Evolutionary conservation across 257 asterid genomes (phyloP).

Genomic region (Fraxinus pennsylvanica): DNA sequence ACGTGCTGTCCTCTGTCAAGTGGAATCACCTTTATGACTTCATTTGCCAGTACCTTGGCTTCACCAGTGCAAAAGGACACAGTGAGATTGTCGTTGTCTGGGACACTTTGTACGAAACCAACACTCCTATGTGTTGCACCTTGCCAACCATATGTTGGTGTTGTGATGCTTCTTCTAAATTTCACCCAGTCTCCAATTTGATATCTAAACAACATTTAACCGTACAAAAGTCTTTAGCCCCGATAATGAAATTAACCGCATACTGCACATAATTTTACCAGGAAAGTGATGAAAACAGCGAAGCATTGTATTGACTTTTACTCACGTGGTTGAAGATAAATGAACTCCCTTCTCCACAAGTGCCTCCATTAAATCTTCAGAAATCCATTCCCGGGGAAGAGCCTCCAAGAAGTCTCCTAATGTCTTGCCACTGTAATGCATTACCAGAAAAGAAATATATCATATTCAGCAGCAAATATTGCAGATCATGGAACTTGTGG

Average conservation of each 20-base stretch:
- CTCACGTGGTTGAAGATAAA: conserved; percentile 82
- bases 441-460: conserved; percentile 16
- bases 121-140: conserved; percentile 89
- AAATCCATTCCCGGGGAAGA: conserved; percentile 98
- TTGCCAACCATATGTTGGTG: conserved; percentile 91
- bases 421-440: conserved; percentile 80
- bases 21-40: conserved; percentile 88
- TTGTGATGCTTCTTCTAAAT: conserved; percentile 66
- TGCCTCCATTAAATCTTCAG: conserved; percentile 90
- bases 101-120: conserved; percentile 91
- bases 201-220: conserved; percentile 51
- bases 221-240: conserved; percentile 12
- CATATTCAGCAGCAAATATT: conserved; percentile 25
- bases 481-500: conserved; percentile 18
- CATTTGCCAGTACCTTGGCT: conserved; percentile 63
- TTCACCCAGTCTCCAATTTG: conserved; percentile 96
- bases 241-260: conserved; percentile 19
- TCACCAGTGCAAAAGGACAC: conserved; percentile 90
- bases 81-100: conserved; percentile 68
- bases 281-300: conserved; percentile 14
- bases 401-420: conserved; percentile 87
- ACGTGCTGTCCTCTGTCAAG: conserved; percentile 99
- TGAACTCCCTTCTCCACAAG: conserved; percentile 67
- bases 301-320: conserved; percentile 17
- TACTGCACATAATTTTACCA: conserved; percentile 19